Base-by-base conservation (phyloP, 768 basidiomycete species). In the Pleurotus tuber-regium region DNA sequence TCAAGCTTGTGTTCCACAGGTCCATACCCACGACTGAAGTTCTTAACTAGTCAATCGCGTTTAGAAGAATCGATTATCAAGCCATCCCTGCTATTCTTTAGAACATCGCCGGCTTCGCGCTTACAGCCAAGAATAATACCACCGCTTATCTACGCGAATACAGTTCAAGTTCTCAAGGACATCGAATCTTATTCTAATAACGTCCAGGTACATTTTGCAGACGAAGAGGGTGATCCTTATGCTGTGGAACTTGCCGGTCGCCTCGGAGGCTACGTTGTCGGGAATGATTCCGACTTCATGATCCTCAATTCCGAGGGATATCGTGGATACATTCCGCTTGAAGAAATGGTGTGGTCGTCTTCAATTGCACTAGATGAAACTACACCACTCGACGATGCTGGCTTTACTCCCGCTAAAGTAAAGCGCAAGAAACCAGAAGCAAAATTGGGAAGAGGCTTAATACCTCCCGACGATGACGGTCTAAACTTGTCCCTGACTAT, bases 251-350 rank as follows among this genome's bases (percentile, higher is more conserved):
- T 93, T 6, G 91, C 91, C 8, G 89, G 82, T 11, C 76, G 79
- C 42, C 66, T 91, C 9, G 75, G 78, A 7, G 91, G 80, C 28
- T 92, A 86, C 57, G 88, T 93, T 40, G 75, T 83, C 0, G 88
- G 86, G 19, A 83, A 76, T 54, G 91, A 93, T 70, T 92, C 89
- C 2, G 91, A 93, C 64, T 93, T 87, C 56, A 82, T 88, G 43
- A 76, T 93, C 48, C 68, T 91, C 47, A 89, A 89, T 59, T 72
- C 83, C 10, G 86, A 86, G 28, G 86, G 82, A 8, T 92, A 92
- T 64, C 72, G 70, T 43, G 91, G 91, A 16, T 93, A 87, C 59
- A 81, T 92, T 38, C 83, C 89, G 0, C 64, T 92, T 51, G 78
- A 84, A 54, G 85, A 88, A 54, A 83, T 92, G 81, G 67, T 82